These are phyloP conservation scores for Talaromyces trachyspermus DNA, from an alignment of 495 filamentous ascomycete species.

Conservation along the genomic window DNA sequence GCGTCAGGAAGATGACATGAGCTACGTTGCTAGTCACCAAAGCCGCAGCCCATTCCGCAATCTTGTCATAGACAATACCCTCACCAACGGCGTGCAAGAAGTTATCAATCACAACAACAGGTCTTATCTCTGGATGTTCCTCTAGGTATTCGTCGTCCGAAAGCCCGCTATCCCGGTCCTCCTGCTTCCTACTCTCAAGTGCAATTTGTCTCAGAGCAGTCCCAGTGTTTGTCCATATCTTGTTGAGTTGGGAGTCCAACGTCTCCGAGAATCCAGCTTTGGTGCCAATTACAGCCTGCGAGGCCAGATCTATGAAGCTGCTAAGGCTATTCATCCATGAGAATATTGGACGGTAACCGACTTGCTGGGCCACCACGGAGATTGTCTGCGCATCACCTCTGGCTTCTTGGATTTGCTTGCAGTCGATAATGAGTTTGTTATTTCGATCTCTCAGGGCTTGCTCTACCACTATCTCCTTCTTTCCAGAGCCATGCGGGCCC, in stretches of 20 bases:
- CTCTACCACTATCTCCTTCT: constrained; percentile 78
- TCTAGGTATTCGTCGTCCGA: constrained; percentile 86
- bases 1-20: constrained; percentile 95
- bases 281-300: constrained; percentile 87
- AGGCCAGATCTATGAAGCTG: constrained; percentile 83
- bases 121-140: constrained; percentile 74
- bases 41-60: constrained; percentile 84
- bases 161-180: constrained; percentile 64
- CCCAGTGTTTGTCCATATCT: constrained; percentile 84
- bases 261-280: constrained; percentile 96
- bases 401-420: constrained; percentile 88
- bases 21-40: constrained; percentile 87
- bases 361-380: constrained; percentile 66
- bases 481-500: constrained; percentile 86
- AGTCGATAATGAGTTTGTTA: constrained; percentile 84
- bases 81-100: constrained; percentile 78
- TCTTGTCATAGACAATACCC: constrained; percentile 76
- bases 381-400: constrained; percentile 87
- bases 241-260: constrained; percentile 79
- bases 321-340: constrained; percentile 94
- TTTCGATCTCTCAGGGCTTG: constrained; percentile 70
- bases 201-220: constrained; percentile 72
- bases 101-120: constrained; percentile 90
- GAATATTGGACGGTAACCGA: constrained; percentile 91
- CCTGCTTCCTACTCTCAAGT: constrained; percentile 57